These are phyloP conservation scores for Epichloe typhina DNA, from an alignment of 2,329 filamentous ascomycete species.

Conservation along the genomic window DNA sequence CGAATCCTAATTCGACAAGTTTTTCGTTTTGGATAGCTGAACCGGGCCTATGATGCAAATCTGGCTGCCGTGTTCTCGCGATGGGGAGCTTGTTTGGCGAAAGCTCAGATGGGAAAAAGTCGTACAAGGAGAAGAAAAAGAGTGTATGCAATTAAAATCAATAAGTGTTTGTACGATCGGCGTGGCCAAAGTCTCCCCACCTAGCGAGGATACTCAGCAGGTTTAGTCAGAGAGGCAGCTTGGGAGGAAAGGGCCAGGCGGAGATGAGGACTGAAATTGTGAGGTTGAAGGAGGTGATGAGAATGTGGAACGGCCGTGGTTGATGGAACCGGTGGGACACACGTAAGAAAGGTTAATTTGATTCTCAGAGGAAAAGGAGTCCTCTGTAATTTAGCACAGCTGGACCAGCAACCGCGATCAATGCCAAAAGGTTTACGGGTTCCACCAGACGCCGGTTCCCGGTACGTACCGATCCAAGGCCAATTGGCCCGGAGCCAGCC, in stretches of 20 bases:
- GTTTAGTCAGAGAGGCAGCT: slow-evolving; percentile 1
- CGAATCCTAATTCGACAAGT: neutral
- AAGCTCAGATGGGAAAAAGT: slow-evolving; percentile 11
- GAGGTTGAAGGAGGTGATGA: neutral
- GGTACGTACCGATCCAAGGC: slow-evolving; percentile 3
- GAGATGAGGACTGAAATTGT: neutral
- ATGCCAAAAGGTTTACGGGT: neutral
- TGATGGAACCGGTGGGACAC: slow-evolving; percentile 1
- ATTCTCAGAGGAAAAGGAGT: neutral
- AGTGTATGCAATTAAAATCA: slow-evolving; percentile 5
- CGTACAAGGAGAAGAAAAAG: slow-evolving; percentile 5
- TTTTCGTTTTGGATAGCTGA: neutral
- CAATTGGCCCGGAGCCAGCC: slow-evolving; percentile 2
- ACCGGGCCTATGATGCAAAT: neutral
- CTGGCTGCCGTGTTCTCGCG: slow-evolving; percentile 3
- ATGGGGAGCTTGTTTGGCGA: slow-evolving; percentile 1
- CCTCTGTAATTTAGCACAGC: neutral
- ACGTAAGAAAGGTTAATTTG: neutral
- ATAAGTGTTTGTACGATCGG: slow-evolving; percentile 12
- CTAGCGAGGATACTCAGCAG: slow-evolving; percentile 10
- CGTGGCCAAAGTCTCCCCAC: slow-evolving; percentile 12
- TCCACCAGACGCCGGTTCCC: neutral
- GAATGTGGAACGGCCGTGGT: neutral
- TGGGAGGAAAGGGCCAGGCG: neutral
- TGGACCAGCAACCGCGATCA: neutral